Conservation (phyloP, 2,329 filamentous ascomycete genomes). For the Cryphonectria parasitica region DNA sequence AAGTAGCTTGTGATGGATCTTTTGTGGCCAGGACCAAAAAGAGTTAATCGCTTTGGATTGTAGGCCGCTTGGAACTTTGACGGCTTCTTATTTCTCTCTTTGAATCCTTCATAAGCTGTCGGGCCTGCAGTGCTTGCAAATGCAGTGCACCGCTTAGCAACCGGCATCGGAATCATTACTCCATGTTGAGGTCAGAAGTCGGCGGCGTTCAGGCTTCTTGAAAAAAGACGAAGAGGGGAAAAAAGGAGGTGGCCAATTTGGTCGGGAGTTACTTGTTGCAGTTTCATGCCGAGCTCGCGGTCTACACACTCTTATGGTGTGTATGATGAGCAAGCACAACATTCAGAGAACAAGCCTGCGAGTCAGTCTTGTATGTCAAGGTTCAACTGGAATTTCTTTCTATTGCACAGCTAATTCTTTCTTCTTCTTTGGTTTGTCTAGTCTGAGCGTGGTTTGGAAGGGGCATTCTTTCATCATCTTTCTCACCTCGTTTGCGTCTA, state of each 20-base stretch:
- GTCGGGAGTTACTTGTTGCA: neutral
- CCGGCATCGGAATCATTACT: neutral
- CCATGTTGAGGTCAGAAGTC: neutral
- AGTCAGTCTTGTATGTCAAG: neutral
- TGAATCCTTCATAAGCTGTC: neutral
- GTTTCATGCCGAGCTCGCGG: neutral
- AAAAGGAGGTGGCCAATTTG: neutral
- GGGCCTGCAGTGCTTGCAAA: neutral
- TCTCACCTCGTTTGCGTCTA: neutral
- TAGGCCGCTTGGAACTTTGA: neutral
- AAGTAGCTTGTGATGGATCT: neutral
- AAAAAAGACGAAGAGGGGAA: neutral
- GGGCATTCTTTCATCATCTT: neutral
- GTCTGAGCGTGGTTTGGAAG: neutral
- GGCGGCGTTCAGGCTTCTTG: neutral
- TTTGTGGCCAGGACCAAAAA: neutral
- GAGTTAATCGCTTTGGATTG: neutral
- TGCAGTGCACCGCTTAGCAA: neutral
- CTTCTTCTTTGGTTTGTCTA: neutral
- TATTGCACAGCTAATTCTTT: neutral
- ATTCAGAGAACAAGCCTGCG: neutral
- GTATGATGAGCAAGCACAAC: neutral
- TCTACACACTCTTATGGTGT: neutral
- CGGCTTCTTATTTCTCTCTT: neutral
- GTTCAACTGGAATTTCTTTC: neutral